phyloP scores from a whole-genome alignment of 805 yeast species.

The Cyberlindnera mississippiensis region DNA sequence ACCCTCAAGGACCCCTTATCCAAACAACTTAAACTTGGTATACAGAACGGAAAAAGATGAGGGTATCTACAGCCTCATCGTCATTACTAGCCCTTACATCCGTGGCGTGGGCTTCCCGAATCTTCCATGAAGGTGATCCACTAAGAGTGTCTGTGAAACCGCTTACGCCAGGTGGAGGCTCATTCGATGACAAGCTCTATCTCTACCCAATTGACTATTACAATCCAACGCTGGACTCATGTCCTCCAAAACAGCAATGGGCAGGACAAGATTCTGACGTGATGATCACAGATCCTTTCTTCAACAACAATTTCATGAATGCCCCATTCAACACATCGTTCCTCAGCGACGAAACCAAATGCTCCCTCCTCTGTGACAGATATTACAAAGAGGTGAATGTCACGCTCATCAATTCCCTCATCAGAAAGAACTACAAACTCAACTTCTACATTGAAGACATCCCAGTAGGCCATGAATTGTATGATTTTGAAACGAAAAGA shows the following conservation, averaged over 20 bases:
- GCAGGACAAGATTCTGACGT: slow-evolving; percentile 1
- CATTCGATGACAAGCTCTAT: slow-evolving; percentile 23
- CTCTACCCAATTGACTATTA: slow-evolving; percentile 26
- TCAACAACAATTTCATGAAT: slow-evolving; percentile 15
- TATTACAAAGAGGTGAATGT: slow-evolving; percentile 23
- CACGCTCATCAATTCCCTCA: slow-evolving; percentile 25
- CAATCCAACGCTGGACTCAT: slow-evolving; percentile 21
- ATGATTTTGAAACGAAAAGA: slow-evolving; percentile 26
- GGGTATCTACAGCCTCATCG: neutral
- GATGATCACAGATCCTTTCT: slow-evolving; percentile 13
- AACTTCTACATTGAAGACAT: slow-evolving; percentile 29
- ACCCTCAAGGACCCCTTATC: too few relatives aligned
- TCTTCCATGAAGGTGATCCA: slow-evolving; percentile 18
- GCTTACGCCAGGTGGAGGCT: slow-evolving; percentile 26
- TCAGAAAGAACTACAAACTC: slow-evolving; percentile 28
- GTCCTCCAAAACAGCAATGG: slow-evolving; percentile 16
- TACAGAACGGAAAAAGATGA: neutral
- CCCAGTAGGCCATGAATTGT: slow-evolving; percentile 30
- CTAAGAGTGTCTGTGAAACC: slow-evolving; percentile 22
- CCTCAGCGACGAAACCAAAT: slow-evolving; percentile 8
- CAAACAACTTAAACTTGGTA: too few relatives aligned
- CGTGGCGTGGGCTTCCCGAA: neutral
- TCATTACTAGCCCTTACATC: neutral
- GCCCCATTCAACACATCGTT: slow-evolving; percentile 25
- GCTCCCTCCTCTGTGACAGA: slow-evolving; percentile 20